Conservation (phyloP, 2,329 filamentous ascomycete species). For the Fusarium succisae region DNA sequence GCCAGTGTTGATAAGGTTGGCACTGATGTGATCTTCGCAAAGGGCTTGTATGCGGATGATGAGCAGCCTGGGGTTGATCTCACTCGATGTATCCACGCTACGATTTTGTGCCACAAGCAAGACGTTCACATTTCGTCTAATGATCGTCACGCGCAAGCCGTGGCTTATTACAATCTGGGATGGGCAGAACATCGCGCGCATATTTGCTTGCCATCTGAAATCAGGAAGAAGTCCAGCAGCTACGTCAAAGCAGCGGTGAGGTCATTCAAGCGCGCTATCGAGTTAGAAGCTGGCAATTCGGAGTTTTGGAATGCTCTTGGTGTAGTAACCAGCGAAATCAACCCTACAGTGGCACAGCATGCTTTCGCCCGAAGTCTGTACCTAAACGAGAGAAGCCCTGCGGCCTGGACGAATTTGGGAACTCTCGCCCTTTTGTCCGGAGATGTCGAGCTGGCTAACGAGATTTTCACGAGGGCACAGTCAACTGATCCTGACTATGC, state of each 20-base stretch:
- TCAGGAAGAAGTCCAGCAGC: constrained; percentile 67
- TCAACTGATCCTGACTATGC: constrained; percentile 94
- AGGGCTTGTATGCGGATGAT: constrained; percentile 57
- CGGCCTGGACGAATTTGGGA: constrained; percentile 91
- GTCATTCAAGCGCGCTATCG: constrained; percentile 95
- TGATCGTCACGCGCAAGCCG: constrained; percentile 87
- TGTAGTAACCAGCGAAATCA: constrained; percentile 87
- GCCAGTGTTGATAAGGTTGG: constrained; percentile 74
- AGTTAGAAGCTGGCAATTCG: constrained; percentile 90
- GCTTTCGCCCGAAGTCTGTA: constrained; percentile 92
- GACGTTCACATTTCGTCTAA: constrained; percentile 77
- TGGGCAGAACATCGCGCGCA: constrained; percentile 92
- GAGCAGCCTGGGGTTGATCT: constrained; percentile 61
- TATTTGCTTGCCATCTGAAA: constrained; percentile 64
- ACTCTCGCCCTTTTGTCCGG: constrained; percentile 85
- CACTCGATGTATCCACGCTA: constrained; percentile 71
- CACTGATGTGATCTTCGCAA: constrained; percentile 55
- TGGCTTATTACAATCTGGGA: constrained; percentile 97
- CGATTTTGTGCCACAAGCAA: constrained; percentile 87
- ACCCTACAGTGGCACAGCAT: constrained; percentile 89
- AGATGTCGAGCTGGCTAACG: constrained; percentile 86
- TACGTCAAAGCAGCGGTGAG: constrained; percentile 84
- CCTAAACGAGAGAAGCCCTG: constrained; percentile 86
- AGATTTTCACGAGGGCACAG: constrained; percentile 89
- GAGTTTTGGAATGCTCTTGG: constrained; percentile 98